Evolutionary conservation across 2,329 filamentous ascomycete genomes (phyloP), one percentile per base, ranked within the genome.

Genomic region (Sarocladium kiliense): DNA sequence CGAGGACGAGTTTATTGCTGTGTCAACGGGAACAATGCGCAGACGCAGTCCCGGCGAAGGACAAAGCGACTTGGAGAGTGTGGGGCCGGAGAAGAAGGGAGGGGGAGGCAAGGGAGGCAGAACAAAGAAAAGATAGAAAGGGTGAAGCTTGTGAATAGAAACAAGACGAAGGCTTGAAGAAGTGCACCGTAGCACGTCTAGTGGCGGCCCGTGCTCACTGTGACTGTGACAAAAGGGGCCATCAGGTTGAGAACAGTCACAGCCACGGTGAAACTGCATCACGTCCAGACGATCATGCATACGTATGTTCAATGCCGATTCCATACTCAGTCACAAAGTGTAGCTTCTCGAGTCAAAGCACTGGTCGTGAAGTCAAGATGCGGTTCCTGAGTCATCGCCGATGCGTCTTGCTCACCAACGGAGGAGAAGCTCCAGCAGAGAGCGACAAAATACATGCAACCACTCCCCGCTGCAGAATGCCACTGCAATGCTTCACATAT

Each of bases 21-120:
- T 87, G 21, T 83, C 81, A 18, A 81, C 83, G 1, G 93, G 93
- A 11, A 96, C 94, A 47, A 93, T 96, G 79, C 81, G 93, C 61
- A 82, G 91, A 57, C 88, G 91, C 67, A 96, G 90, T 67, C 85
- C 90, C 11, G 89, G 89, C 1, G 86, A 88, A 55, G 82, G 82
- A 50, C 79, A 86, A 61, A 85, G 87, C 58, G 85, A 84, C 57
- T 60, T 68, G 53, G 70, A 72, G 60, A 84, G 85, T 63, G 82
- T 82, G 30, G 81, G 18, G 4, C 21, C 60, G 9, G 68, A 74
- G 54, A 78, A 74, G 68, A 81, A 75, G 65, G 61, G 66, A 36
- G 59, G 58, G 23, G 57, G 62, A 53, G 61, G 61, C 50, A 74
- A 64, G 63, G 70, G 69, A 18, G 67, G 71, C 2, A 72, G 74